Base-by-base conservation (phyloP, 352 stramenopile species). In the Phytophthora nicotianae region DNA sequence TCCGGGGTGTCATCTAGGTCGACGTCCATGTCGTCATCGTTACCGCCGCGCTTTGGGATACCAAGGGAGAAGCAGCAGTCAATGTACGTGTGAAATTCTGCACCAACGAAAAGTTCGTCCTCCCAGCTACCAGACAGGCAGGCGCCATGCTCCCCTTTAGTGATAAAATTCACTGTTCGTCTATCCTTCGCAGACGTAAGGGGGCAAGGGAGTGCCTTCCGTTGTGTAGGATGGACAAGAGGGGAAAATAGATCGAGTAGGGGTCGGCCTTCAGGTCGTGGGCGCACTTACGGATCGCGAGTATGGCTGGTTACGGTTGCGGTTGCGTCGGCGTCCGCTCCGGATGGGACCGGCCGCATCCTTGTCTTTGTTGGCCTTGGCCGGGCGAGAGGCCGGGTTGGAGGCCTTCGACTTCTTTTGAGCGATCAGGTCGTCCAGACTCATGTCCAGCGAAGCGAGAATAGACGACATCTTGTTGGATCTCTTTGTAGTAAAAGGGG, bases 371-470 rank as follows among this genome's bases (percentile, higher is more conserved):
- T 66, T 55, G 23, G 19, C 58, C 68, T 77, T 83, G 35, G 68
- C 71, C 29, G 77, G 76, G 19, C 83, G 81, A 58, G 79, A 79
- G 33, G 81, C 73, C 52, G 67, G 62, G 58, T 77, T 84, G 11
- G 50, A 66, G 42, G 72, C 60, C 54, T 80, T 83, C 51, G 68
- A 74, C 72, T 93, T 93, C 70, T 90, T 90, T 60, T 79, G 79
- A 32, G 76, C 72, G 62, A 93, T 93, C 55, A 93, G 65, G 66
- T 93, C 84, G 62, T 93, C 84, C 51, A 93, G 70, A 65, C 82
- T 91, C 84, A 93, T 93, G 66, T 93, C 84, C 33, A 93, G 77
- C 43, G 84, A 91, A 8, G 80, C 80, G 43, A 93, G 71, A 66
- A 93, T 89, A 21, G 82, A 91, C 65, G 84, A 93, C 80, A 89